Percentiles rank a stretch among this genome's conserved stretches.
Conservation (phyloP, 345 rosid species). For the Moringa oleifera region DNA sequence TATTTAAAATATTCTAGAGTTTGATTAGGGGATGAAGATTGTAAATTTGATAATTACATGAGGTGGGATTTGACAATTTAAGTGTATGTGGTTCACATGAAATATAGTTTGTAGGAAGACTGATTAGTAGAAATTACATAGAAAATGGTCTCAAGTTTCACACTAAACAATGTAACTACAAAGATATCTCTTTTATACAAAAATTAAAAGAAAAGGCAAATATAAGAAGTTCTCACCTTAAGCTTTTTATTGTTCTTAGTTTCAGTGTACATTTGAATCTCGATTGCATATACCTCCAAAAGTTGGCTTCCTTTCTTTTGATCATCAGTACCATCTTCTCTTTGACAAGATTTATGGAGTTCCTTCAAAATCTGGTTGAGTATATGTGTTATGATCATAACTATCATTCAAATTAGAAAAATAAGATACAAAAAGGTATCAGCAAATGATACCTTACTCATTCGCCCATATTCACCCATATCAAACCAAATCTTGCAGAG, state of each 20-base stretch:
- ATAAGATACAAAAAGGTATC: neutral
- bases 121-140: too few species aligned
- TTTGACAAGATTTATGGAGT: conserved; percentile 94
- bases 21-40: too few species aligned
- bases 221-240: conserved; percentile 44
- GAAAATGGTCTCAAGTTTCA: too few species aligned
- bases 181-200: neutral
- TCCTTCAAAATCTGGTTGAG: conserved; percentile 76
- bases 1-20: too few species aligned
- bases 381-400: conserved; percentile 3
- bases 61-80: too few species aligned
- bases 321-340: conserved; percentile 97
- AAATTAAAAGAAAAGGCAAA: neutral
- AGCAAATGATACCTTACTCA: conserved; percentile 68
- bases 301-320: conserved; percentile 99
- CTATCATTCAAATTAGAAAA: neutral
- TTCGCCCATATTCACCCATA: conserved; percentile 94
- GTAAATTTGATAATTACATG: too few species aligned
- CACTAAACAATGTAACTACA: too few species aligned
- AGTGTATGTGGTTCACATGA: too few species aligned
- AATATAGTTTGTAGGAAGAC: too few species aligned
- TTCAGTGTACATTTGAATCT: conserved; percentile 96
- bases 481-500: conserved; percentile 99
- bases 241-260: conserved; percentile 98
- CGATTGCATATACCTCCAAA: conserved; percentile 95